Base-by-base conservation (phyloP, 2,329 filamentous ascomycete species). In the Hymenotorrendiella dingleyae region DNA sequence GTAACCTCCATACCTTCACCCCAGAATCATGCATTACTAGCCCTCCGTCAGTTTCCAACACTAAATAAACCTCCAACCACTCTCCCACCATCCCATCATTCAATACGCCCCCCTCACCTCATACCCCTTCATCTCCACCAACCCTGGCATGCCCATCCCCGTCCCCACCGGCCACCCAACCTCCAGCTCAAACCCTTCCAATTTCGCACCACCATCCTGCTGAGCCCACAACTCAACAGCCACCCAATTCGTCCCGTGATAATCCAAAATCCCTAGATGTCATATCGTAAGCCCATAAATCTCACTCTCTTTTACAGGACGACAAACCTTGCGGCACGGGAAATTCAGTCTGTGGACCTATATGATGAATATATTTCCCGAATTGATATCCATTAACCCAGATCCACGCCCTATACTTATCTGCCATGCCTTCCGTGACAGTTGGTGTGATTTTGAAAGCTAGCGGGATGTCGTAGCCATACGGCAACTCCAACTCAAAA, bases 361-460 rank as follows among this genome's bases (percentile, higher is more conserved):
- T 70, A 48, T 86, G 81, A 56, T 76, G 78, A 23, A 77, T 50
- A 46, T 74, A 80, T 57, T 79, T 78, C 3, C 74, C 77, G 46
- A 79, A 86, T 60, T 88, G 83, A 61, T 78, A 88, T 2, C 84
- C 84, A 52, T 88, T 87, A 30, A 88, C 78, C 52, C 73, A 88
- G 6, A 88, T 63, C 53, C 81, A 72, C 2, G 69, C 75, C n/a
- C 82, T 69, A 49, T 80, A 82, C 45, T 44, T 36, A 48, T 62
- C 40, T 68, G 70, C 45, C 67, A 65, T 6, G 69, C 33, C n/a
- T n/a, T n/a, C n/a, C 26, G 47, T 42, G 8, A 19, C 28, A 6
- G 36, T 36, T 17, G 27, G 43, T 30, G 49, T 34, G 46, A 59
- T 40, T 22, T 48, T 48, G 47, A 84, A 80, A 0, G 69, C 68